phyloP scores from a whole-genome alignment of 352 stramenopile species.

The Pythium scleroteichum region DNA sequence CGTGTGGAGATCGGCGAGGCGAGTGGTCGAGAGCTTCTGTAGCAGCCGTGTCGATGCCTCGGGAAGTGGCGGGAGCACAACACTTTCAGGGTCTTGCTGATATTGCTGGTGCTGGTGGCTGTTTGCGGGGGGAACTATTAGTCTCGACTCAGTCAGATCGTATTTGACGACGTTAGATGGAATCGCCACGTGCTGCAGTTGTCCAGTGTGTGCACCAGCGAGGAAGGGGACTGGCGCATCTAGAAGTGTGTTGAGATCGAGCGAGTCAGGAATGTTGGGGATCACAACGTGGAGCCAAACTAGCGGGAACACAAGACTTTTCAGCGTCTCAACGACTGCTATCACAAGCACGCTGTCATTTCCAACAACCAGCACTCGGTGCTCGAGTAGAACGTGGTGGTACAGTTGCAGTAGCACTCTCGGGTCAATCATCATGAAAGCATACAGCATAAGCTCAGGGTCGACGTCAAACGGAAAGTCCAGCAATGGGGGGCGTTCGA shows the following conservation, averaged over 20 bases:
- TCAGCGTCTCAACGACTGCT: constrained; percentile 47
- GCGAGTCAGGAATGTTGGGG: constrained; percentile 46
- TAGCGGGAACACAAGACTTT: constrained; percentile 45
- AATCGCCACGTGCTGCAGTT: constrained; percentile 36
- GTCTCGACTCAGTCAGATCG: constrained; percentile 32
- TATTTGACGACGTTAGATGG: constrained; percentile 46
- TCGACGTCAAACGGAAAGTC: constrained; percentile 58
- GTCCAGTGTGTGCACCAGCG: constrained; percentile 37
- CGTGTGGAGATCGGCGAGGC: constrained; percentile 28
- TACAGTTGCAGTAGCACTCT: constrained; percentile 38
- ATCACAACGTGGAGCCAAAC: constrained; percentile 60
- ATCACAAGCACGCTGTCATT: constrained; percentile 45
- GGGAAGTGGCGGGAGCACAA: constrained; percentile 23
- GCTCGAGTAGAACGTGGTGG: constrained; percentile 51
- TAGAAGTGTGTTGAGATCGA: constrained; percentile 52
- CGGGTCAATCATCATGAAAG: constrained; percentile 46
- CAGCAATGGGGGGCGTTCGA: constrained; percentile 34
- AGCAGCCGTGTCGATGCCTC: constrained; percentile 26
- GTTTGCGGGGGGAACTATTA: constrained; percentile 14
- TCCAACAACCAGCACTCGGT: constrained; percentile 47
- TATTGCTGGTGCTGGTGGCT: constrained; percentile 12
- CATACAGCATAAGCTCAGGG: constrained; percentile 45
- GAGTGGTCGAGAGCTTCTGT: constrained; percentile 21
- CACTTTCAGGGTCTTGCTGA: constrained; percentile 18
- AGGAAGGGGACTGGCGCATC: constrained; percentile 59